These are phyloP conservation scores for Beauveria brongniartii DNA, from an alignment of 2,329 filamentous ascomycete genomes.

Conservation along the genomic window DNA sequence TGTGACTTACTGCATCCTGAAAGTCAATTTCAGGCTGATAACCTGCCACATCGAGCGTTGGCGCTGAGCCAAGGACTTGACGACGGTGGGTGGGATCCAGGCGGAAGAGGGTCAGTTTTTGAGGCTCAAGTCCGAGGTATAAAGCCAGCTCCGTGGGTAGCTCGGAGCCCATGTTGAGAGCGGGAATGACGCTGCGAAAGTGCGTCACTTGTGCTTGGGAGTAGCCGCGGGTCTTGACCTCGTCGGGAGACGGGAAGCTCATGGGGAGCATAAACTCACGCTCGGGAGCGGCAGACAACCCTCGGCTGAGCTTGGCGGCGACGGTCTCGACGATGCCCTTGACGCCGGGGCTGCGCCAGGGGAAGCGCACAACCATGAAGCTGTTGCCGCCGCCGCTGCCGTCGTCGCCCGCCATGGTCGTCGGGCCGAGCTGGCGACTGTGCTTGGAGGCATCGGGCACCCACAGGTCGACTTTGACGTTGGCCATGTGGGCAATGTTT, in stretches of 20 bases:
- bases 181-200: slow-evolving; percentile 50
- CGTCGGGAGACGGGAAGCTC: slow-evolving; percentile 46
- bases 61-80: slow-evolving; percentile 53
- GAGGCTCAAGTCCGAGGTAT: slow-evolving; percentile 56
- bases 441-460: slow-evolving; percentile 53
- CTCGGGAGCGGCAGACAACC: slow-evolving; percentile 44
- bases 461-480: slow-evolving; percentile 61
- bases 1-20: slow-evolving; percentile 54
- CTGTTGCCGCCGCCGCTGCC: not conserved
- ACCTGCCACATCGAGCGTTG: slow-evolving; percentile 47
- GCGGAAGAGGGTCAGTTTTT: slow-evolving; percentile 60
- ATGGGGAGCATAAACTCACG: slow-evolving; percentile 61
- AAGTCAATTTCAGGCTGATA: slow-evolving; percentile 61
- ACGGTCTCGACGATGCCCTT: slow-evolving; percentile 36
- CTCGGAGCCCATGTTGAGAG: slow-evolving; percentile 50
- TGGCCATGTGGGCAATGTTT: slow-evolving; percentile 62
- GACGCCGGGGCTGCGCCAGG: slow-evolving; percentile 45
- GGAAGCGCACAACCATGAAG: slow-evolving; percentile 61
- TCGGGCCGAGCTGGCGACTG: slow-evolving; percentile 41
- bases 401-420: slow-evolving; percentile 13
- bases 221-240: slow-evolving; percentile 53
- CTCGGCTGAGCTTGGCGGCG: slow-evolving; percentile 43
- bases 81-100: slow-evolving; percentile 50
- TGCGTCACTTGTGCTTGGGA: slow-evolving; percentile 52
- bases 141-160: slow-evolving; percentile 53